A percentile compares a stretch with the other conserved stretches of the same genome.
Conservation (phyloP, 371 early-diverging fungal genomes). For the Fennellomyces sp. region DNA sequence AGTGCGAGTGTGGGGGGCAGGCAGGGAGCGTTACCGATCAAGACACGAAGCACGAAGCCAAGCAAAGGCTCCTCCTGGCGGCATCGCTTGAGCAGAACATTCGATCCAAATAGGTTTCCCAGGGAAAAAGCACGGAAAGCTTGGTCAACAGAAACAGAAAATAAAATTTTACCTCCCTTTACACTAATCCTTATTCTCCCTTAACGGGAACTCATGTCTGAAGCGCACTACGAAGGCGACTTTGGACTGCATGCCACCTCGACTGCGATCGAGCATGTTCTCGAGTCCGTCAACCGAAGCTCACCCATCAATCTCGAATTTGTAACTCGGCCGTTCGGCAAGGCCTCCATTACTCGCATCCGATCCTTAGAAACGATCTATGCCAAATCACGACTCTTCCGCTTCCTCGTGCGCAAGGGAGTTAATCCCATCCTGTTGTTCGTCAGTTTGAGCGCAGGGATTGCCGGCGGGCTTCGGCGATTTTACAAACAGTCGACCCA, state of each 20-base stretch:
- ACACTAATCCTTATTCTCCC: too few relatives aligned
- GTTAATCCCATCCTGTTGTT: constrained; percentile 38
- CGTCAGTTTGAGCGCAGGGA: constrained; percentile 20
- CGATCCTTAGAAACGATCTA: constrained; percentile 36
- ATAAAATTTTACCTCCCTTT: too few relatives aligned
- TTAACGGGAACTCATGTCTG: too few relatives aligned
- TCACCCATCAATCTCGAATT: constrained; percentile 46
- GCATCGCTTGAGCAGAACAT: too few relatives aligned
- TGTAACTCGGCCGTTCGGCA: constrained; percentile 24
- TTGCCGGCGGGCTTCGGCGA: constrained; percentile 21
- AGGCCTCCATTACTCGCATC: constrained; percentile 23
- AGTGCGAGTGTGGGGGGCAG: too few relatives aligned
- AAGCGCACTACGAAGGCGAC: background rate
- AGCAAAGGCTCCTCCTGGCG: too few relatives aligned
- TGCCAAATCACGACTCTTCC: constrained; percentile 25
- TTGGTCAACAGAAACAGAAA: too few relatives aligned
- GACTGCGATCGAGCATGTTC: constrained; percentile 10
- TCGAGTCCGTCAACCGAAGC: constrained; percentile 18
- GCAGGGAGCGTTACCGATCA: too few relatives aligned
- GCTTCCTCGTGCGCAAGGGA: constrained; percentile 37
- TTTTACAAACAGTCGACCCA: constrained; percentile 31
- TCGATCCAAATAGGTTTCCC: too few relatives aligned
- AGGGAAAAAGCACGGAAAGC: too few relatives aligned
- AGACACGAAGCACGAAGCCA: too few relatives aligned
- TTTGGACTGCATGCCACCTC: constrained; percentile 23